Evolutionary conservation across 257 asterid genomes (phyloP), one percentile per base, ranked within the genome.

Genomic region (Salvia splendens): DNA sequence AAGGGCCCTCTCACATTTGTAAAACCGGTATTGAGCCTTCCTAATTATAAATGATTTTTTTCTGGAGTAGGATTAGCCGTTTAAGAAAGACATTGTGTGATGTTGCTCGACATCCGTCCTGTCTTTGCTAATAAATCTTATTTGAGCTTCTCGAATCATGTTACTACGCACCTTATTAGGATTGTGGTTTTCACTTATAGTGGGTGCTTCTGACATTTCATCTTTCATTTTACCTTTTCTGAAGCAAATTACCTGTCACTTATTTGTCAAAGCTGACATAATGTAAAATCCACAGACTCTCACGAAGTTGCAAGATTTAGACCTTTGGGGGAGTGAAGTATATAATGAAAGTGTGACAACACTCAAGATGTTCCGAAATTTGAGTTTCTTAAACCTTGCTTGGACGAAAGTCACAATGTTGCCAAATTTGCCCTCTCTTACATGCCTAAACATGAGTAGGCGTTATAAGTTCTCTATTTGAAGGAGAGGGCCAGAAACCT

Each of bases 311-410:
- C 87, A 80, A 65, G 75, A 82, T 78, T 70, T 93, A 72, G 97
- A 90, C 81, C 81, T 93, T 49, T 93, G 97, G 96, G 99, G 99
- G 16, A 88, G 92, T 68, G 73, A 70, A 74, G 74, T 90, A 80
- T 86, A 96, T 50, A 75, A 91, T 62, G 68, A 59, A 16, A 91
- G 96, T 61, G 91, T 82, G 46, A 61, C 72, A 75, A 67, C 82
- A 73, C 81, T 93, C 68, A 75, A 73, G 81, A 61, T 33, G 67
- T 88, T 88, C 64, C 85, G 89, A 17, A 75, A 67, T 70, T 77
- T 90, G 89, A 85, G 78, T 77, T 77, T 76, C 76, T 72, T 93
- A 66, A 86, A 83, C 75, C 75, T 93, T 61, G 96, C 92, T 50
- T 93, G 97, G 99, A 93, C 99, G 28, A 66, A 78, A 24, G 88